Conservation (phyloP, 2,329 filamentous ascomycete species). For the Didymella keratinophila region DNA sequence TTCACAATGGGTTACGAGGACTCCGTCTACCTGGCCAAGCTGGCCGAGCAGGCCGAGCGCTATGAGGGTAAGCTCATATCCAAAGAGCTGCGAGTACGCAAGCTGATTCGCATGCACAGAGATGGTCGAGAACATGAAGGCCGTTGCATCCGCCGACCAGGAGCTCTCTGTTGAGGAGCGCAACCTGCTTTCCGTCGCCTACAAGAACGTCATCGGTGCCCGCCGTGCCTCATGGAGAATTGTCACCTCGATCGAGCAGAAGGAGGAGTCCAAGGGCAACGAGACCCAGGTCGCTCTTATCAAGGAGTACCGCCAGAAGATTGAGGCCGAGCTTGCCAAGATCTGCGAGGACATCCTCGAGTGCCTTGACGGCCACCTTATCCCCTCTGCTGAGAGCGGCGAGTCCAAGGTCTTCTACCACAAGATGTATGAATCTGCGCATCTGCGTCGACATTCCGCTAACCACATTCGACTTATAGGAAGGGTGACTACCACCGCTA, state of each 20-base stretch:
- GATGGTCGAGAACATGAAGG: constrained; percentile 99
- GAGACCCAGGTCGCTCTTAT: constrained; percentile 88
- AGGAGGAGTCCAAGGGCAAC: constrained; percentile 99
- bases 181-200: constrained; percentile 95
- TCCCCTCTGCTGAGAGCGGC: constrained; percentile 90
- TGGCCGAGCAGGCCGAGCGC: constrained; percentile 99
- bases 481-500: constrained; percentile 99
- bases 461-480: constrained; percentile 62
- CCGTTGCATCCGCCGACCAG: constrained; percentile 81
- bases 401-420: constrained; percentile 99
- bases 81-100: constrained; percentile 9
- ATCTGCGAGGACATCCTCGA: constrained; percentile 98
- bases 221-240: constrained; percentile 98
- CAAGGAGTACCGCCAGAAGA: constrained; percentile 99
- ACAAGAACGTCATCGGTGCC: constrained; percentile 98
- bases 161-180: constrained; percentile 84
- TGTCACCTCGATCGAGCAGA: constrained; percentile 98
- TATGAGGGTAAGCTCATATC: constrained; percentile 79
- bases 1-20: constrained; percentile 97
- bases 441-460: constrained; percentile 14
- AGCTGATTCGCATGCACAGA: constrained; percentile 63
- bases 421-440: constrained; percentile 78
- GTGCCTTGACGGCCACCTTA: constrained; percentile 91
- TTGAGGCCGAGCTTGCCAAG: constrained; percentile 94
- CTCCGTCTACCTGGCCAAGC: constrained; percentile 99